Evolutionary conservation across 352 stramenopile genomes (phyloP).

Genomic region (Globisporangium nodosum): DNA sequence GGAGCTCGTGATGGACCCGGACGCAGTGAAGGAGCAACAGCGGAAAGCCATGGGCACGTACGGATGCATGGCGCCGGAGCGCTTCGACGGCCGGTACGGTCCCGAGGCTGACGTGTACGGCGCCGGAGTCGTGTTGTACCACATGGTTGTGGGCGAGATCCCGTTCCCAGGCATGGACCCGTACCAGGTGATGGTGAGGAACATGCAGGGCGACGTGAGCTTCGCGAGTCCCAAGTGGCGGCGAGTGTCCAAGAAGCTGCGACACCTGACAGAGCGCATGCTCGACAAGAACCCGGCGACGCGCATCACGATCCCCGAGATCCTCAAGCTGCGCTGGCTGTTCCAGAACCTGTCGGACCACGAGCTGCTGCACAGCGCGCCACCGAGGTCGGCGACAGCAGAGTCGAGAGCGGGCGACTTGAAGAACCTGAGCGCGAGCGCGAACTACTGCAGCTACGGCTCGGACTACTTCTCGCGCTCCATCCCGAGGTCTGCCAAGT

Average conservation of each 20-base stretch:
- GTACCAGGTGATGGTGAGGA: constrained; percentile 55
- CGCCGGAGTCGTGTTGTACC: constrained; percentile 50
- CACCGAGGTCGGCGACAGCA: neutral
- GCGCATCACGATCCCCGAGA: constrained; percentile 47
- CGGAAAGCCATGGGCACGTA: constrained; percentile 35
- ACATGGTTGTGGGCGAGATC: constrained; percentile 49
- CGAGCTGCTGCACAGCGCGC: constrained; percentile 1
- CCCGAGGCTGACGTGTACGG: constrained; percentile 59
- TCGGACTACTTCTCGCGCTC: constrained; percentile 6
- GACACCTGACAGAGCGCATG: constrained; percentile 34
- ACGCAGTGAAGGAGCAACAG: constrained; percentile 7
- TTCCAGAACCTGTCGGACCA: constrained; percentile 19
- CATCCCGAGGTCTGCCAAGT: constrained; percentile 5
- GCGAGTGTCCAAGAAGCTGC: constrained; percentile 27
- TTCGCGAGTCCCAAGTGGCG: constrained; percentile 36
- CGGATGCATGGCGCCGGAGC: constrained; percentile 62
- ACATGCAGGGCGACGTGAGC: constrained; percentile 49
- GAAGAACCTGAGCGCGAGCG: neutral
- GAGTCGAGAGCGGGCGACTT: neutral
- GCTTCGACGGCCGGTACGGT: constrained; percentile 42
- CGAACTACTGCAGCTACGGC: constrained; percentile 3
- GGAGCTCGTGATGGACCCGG: neutral
- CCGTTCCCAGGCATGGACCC: constrained; percentile 36
- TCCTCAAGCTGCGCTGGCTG: constrained; percentile 51
- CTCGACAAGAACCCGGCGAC: constrained; percentile 40